Percentiles rank a stretch among this genome's conserved stretches.
These are phyloP conservation scores for Alternaria brassicicola DNA, from an alignment of 2,329 filamentous ascomycete genomes.

Conservation along the genomic window DNA sequence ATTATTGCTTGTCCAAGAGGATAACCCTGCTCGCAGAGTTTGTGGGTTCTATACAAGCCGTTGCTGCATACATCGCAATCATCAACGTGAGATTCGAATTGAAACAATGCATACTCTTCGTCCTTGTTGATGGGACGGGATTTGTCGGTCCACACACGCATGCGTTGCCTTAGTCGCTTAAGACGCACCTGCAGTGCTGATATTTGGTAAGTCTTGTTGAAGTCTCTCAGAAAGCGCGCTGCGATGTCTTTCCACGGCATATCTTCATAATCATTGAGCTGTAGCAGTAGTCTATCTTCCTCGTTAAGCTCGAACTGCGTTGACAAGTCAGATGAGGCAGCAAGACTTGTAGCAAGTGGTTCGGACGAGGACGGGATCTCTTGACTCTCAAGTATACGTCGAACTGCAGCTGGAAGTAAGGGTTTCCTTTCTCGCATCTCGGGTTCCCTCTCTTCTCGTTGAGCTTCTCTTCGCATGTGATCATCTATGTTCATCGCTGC, in stretches of 20 bases:
- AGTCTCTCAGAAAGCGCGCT: slow-evolving; percentile 55
- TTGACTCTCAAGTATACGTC: background rate
- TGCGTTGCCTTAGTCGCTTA: slow-evolving; percentile 58
- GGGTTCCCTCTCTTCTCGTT: slow-evolving; percentile 27
- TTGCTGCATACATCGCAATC: slow-evolving; percentile 30
- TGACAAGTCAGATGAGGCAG: slow-evolving; percentile 26
- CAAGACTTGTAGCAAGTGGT: slow-evolving; percentile 12
- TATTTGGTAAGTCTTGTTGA: slow-evolving; percentile 57
- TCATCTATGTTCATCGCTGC: slow-evolving; percentile 31
- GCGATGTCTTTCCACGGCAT: slow-evolving; percentile 46
- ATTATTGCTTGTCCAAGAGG: slow-evolving; percentile 26
- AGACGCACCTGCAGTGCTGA: slow-evolving; percentile 62
- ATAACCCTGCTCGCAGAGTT: slow-evolving; percentile 32
- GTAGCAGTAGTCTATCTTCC: slow-evolving; percentile 57
- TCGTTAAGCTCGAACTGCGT: slow-evolving; percentile 54
- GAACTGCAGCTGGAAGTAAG: slow-evolving; percentile 10
- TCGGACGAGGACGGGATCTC: background rate
- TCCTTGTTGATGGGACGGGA: slow-evolving; percentile 22
- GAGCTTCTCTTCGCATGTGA: slow-evolving; percentile 26
- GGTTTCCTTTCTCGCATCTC: slow-evolving; percentile 25
- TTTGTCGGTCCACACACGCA: slow-evolving; percentile 53
- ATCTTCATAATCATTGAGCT: slow-evolving; percentile 59
- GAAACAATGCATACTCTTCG: slow-evolving; percentile 29
- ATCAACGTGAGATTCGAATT: slow-evolving; percentile 37
- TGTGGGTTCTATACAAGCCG: background rate